Percentiles rank a stretch among this genome's conserved stretches.
Conservation (phyloP, 164 flowering plant genomes). For the Liquidambar formosana region DNA sequence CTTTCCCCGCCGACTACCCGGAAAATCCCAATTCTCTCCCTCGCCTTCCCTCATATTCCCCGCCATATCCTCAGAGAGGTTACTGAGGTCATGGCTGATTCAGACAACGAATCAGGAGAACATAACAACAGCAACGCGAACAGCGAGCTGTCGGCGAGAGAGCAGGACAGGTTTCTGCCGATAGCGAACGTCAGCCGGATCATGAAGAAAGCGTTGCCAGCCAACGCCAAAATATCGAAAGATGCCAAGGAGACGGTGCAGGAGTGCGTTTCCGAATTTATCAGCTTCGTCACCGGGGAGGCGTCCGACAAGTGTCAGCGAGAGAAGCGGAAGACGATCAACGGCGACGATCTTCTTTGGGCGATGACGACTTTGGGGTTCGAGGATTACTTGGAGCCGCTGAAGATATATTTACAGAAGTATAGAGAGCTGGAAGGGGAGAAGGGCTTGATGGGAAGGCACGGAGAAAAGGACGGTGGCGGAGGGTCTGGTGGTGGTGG, state of each 20-base stretch:
- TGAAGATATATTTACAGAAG: constrained; percentile 44
- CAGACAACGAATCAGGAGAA: constrained; percentile 46
- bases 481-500: constrained; percentile 8
- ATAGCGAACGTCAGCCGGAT: constrained; percentile 57
- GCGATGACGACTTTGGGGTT: constrained; percentile 53
- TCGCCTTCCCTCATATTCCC: background rate
- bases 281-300: constrained; percentile 60
- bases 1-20: constrained; percentile 1
- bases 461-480: constrained; percentile 22
- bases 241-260: constrained; percentile 67
- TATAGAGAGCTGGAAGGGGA: constrained; percentile 54
- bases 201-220: constrained; percentile 60
- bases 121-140: no score
- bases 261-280: constrained; percentile 66
- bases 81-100: constrained; percentile 45
- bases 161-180: constrained; percentile 53
- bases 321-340: constrained; percentile 54
- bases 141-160: constrained; percentile 31
- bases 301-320: constrained; percentile 64
- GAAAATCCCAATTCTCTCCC: constrained; percentile 1
- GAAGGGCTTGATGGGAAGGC: constrained; percentile 25
- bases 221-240: constrained; percentile 59
- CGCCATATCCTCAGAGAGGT: background rate
- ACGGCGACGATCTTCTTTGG: constrained; percentile 51
- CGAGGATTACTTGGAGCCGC: constrained; percentile 53